A percentile compares a stretch with the other conserved stretches of the same genome.
Conservation (phyloP, 1,284 basidiomycete genomes). For the Sanghuangporus sanghuang region DNA sequence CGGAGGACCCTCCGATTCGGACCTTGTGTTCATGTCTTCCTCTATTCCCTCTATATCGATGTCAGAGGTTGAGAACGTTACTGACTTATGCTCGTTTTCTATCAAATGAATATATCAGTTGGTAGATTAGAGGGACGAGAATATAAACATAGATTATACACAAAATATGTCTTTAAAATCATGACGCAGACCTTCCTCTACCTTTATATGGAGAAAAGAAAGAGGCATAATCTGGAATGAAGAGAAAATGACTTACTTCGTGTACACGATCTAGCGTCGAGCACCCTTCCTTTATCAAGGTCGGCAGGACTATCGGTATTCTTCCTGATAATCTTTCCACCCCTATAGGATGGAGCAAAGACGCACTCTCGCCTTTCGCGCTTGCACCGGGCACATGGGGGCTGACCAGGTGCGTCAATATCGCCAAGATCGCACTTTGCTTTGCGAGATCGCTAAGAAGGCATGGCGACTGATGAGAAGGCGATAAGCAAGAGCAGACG, state of each 20-base stretch:
- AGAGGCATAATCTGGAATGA: background rate
- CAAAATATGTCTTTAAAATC: background rate
- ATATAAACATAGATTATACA: background rate
- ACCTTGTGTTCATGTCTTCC: slow-evolving; percentile 1
- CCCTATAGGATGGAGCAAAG: slow-evolving; percentile 25
- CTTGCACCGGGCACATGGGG: slow-evolving; percentile 36
- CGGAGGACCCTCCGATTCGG: slow-evolving; percentile 13
- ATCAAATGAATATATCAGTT: background rate
- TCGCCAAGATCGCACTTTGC: slow-evolving; percentile 36
- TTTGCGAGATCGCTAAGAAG: slow-evolving; percentile 2
- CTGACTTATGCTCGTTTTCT: slow-evolving; percentile 8
- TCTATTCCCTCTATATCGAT: slow-evolving; percentile 14
- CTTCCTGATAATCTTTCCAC: slow-evolving; percentile 14
- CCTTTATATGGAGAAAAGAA: background rate
- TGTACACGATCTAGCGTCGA: background rate
- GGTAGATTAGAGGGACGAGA: background rate
- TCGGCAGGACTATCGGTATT: background rate
- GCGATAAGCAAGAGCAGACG: background rate
- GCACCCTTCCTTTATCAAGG: background rate
- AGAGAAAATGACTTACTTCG: slow-evolving; percentile 4
- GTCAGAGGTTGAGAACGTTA: slow-evolving; percentile 13
- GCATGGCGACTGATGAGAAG: slow-evolving; percentile 3
- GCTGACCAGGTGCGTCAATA: slow-evolving; percentile 34
- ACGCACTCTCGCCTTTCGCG: slow-evolving; percentile 36
- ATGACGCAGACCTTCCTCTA: background rate